Base-by-base conservation (phyloP, 805 yeast species). In the Pichia nanzhaoensis region DNA sequence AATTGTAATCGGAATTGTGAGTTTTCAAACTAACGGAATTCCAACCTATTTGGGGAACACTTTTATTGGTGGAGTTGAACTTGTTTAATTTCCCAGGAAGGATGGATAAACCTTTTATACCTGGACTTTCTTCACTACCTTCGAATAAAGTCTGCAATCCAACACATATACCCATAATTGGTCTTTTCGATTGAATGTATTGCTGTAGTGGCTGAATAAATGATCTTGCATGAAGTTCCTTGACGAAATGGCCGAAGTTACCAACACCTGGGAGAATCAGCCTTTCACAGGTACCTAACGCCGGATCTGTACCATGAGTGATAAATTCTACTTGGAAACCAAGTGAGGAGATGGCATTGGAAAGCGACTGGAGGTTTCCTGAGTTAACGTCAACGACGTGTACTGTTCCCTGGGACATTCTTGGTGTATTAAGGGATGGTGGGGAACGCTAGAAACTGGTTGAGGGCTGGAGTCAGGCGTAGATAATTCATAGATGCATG, bases 31-130 rank as follows among this genome's bases (percentile, higher is more conserved):
- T 35, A 30, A 52, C 43, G 3, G 62, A 57, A 60, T 89, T 91
- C 99, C 99, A 93, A 17, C 99, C 99, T 51, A 93, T 91, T 54
- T 87, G 90, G 1, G 99, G 99, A 7, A 93, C 99, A 12, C 96
- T 75, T 62, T 93, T 93, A 27, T 66, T 68, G 6, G 70, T 48
- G 13, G 65, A 67, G 53, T 81, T 76, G 59, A 93, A 93, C 56
- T 77, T 82, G 13, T 65, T 63, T 50, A 95, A 68, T 8, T 66
- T 65, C 35, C 77, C 64, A 28, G 71, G 71, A 3, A 85, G 66
- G 18, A 78, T 64, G 0, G 82, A 80, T 36, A 84, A 67, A n/a
- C 93, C 95, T 16, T 60, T 51, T 9, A 58, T 48, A 14, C 63
- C 69, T 14, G 86, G 80, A 41, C 82, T 74, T 61, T 93, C 99